Evolutionary conservation across 225 moss, liverwort and hornwort species (phyloP).

Genomic region (Physcomitrium patens): DNA sequence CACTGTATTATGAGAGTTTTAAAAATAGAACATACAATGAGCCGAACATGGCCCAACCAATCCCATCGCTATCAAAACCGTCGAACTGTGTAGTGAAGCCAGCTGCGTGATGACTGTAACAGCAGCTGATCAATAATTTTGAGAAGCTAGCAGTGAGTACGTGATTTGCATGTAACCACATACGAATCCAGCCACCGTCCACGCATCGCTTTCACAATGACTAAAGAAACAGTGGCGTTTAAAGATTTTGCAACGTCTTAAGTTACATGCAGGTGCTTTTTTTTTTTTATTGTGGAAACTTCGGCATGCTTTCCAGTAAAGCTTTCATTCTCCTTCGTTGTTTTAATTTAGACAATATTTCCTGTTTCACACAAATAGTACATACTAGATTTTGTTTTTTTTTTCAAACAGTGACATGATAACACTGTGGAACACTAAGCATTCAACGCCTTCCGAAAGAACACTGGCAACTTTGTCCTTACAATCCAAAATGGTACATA

Average conservation of each 20-base stretch:
- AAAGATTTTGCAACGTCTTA: neutral
- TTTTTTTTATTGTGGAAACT: neutral
- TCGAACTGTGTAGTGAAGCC: neutral
- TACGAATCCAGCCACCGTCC: neutral
- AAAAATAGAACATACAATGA: no score
- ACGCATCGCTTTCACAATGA: neutral
- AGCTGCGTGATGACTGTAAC: no score
- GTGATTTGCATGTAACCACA: neutral
- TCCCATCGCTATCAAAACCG: neutral
- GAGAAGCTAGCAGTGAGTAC: no score
- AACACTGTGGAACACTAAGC: neutral
- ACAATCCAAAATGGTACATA: no score
- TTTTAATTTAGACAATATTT: neutral
- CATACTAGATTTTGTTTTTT: neutral
- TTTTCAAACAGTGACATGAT: neutral
- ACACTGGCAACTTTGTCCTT: neutral
- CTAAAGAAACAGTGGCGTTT: neutral
- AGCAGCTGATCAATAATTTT: no score
- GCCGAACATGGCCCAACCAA: conserved; percentile 10
- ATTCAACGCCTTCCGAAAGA: neutral
- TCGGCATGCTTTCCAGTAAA: neutral
- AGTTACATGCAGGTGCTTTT: neutral
- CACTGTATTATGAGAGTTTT: no score
- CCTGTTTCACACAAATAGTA: neutral
- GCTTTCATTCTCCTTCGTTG: neutral